Evolutionary conservation across 495 filamentous ascomycete species (phyloP), one percentile per base, ranked within the genome.

Genomic region (Xylona heveae): DNA sequence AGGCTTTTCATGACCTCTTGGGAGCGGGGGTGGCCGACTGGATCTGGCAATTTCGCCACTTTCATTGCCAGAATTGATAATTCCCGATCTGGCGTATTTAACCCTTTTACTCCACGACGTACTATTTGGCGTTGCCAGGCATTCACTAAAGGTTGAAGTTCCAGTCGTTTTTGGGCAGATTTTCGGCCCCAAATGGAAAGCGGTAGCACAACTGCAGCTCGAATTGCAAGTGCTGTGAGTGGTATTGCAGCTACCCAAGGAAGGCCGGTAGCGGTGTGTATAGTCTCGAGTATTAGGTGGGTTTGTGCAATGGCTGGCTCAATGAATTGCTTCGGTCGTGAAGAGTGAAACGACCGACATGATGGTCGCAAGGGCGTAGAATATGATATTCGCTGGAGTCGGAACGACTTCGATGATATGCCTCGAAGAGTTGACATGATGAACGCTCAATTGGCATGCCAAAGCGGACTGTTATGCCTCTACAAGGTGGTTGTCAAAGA

Each of bases 191-290:
- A 79, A 24, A 69, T 40, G 13, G 61, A 51, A 2, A 76, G 37
- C 0, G 77, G 78, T 3, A 73, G 43, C 25, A 69, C 66, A 41
- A 74, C 44, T 20, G 55, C 31, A 19, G 61, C 54, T 34, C 71
- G 71, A 30, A 85, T 52, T 28, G 65, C 23, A 2, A 81, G 33
- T 1, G 79, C 75, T 1, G 76, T 58, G 33, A 78, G 55, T 0
- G 82, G 81, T 33, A 92, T 65, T 17, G 68, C 62, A 6, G 65
- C 42, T 29, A 49, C 68, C 81, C 81, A 91, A 38, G 80, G 66
- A 2, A 76, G 59, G 28, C 58, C 54, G 17, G 64, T 66, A 40
- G 54, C 9, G 19, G 44, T 41, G 47, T 88, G 81, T 2, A 84
- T 42, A 26, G 50, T 42, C n/a, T 70, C 53, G 30, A 88, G 53